Base-by-base conservation (phyloP, 768 basidiomycete species). In the Boletus speciosus region DNA sequence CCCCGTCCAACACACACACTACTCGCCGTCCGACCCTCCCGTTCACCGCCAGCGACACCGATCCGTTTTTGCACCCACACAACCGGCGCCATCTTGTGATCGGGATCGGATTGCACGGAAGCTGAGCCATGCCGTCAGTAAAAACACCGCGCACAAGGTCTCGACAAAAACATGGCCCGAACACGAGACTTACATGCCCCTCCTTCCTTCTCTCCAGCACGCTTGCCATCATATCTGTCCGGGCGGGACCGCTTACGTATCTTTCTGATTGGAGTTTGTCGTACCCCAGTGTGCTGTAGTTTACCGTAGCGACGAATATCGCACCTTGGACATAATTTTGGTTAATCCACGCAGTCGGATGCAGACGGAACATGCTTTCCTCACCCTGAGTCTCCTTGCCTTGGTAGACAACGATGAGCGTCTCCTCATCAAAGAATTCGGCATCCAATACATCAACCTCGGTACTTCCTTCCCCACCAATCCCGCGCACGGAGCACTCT, bases 371-470 rank as follows among this genome's bases (percentile, higher is more conserved):
- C 54, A 25, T 56, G 52, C 39, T 32, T 43, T 41, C 50, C 82
- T 73, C 67, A 86, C 86, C 78, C 64, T 75, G 66, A 52, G 65
- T 68, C 54, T 70, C 72, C 52, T 73, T 73, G 65, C 70, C 68
- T 68, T 79, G 81, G 72, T 81, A 86, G 55, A 88, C 78, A 57
- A 89, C 74, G 60, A 89, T 77, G 55, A 90, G 66, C 63, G 69
- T 74, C 67, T 84, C 80, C 61, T 89, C 85, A 74, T 92, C 90
- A 69, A 93, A 90, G 72, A 91, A 91, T 51, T 89, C 85, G 40
- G 74, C 78, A 62, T 85, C 85, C 66, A 90, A 66, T 42, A 89
- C 61, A 55, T 84, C 77, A 62, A 84, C 67, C 60, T 75, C 73
- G 51, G 54, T 64, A 59, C 61, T 60, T 42, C 59, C 49, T 25